phyloP scores from a whole-genome alignment of 2,329 filamentous ascomycete genomes.

The Alternaria consortialis region DNA sequence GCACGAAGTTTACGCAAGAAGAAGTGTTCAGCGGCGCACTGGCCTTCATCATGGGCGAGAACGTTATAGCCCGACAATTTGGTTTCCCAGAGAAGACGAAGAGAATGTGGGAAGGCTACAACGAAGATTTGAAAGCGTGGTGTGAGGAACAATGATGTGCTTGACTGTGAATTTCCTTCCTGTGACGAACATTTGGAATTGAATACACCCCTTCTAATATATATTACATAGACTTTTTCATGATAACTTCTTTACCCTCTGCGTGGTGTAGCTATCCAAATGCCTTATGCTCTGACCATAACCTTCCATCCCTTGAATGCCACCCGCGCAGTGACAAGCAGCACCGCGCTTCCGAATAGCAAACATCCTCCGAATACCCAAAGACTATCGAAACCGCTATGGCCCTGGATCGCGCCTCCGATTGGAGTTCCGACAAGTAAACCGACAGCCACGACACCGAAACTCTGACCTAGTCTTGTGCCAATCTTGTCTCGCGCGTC shows the following conservation, averaged over 20 bases:
- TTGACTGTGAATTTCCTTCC: background rate
- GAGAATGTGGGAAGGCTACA: constrained; percentile 21
- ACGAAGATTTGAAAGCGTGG: constrained; percentile 26
- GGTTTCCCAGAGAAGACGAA: constrained; percentile 23
- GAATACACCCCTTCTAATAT: background rate
- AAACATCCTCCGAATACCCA: constrained; percentile 56
- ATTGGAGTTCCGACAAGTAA: constrained; percentile 66
- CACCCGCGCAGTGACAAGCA: constrained; percentile 35
- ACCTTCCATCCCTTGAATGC: constrained; percentile 37
- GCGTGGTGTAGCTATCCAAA: background rate
- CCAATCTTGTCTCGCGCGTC: constrained; percentile 58
- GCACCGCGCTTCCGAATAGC: constrained; percentile 31
- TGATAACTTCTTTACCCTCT: background rate
- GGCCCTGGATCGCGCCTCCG: constrained; percentile 62
- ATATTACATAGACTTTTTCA: background rate
- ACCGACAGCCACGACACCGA: constrained; percentile 60
- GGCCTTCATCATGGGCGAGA: constrained; percentile 23
- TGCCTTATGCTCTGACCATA: constrained; percentile 34
- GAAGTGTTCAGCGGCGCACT: constrained; percentile 30
- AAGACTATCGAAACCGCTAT: constrained; percentile 53
- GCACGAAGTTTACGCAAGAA: constrained; percentile 31
- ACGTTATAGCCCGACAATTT: constrained; percentile 15
- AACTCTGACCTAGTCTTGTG: constrained; percentile 65
- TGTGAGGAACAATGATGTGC: constrained; percentile 11
- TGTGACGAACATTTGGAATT: background rate